Evolutionary conservation across 306 rosid genomes (phyloP).

Genomic region (Medicago lupulina): DNA sequence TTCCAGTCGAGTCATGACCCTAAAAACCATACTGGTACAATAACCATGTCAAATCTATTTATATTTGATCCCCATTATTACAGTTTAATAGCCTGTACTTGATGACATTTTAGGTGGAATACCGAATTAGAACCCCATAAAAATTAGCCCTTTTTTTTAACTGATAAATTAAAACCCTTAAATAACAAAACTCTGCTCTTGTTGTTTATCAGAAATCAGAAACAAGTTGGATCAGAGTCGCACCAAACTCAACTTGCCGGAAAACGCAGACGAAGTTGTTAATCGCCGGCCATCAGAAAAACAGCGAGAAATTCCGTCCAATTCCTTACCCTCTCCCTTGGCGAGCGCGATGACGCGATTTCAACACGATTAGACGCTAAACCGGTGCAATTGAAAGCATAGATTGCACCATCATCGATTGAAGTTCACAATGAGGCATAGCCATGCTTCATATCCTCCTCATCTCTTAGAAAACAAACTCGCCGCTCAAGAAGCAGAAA

Average conservation of each 20-base stretch:
- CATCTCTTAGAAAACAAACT: constrained; percentile 69
- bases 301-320: neutral
- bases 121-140: too few relatives aligned
- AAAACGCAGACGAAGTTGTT: neutral
- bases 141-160: too few relatives aligned
- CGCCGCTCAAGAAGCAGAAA: constrained; percentile 74
- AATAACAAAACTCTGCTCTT: neutral
- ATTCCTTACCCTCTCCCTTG: too few relatives aligned
- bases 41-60: too few relatives aligned
- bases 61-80: too few relatives aligned
- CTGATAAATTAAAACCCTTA: too few relatives aligned
- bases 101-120: too few relatives aligned
- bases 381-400: neutral
- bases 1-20: too few relatives aligned
- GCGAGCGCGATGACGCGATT: too few relatives aligned
- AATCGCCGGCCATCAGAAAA: neutral
- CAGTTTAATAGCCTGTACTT: too few relatives aligned
- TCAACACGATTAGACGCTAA: neutral
- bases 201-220: neutral
- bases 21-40: too few relatives aligned
- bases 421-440: constrained; percentile 56
- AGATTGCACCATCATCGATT: neutral
- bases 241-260: neutral
- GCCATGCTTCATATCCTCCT: constrained; percentile 51
- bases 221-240: neutral